These are phyloP conservation scores for Cinnamomum chago DNA, from an alignment of 164 flowering plant genomes.

Conservation along the genomic window DNA sequence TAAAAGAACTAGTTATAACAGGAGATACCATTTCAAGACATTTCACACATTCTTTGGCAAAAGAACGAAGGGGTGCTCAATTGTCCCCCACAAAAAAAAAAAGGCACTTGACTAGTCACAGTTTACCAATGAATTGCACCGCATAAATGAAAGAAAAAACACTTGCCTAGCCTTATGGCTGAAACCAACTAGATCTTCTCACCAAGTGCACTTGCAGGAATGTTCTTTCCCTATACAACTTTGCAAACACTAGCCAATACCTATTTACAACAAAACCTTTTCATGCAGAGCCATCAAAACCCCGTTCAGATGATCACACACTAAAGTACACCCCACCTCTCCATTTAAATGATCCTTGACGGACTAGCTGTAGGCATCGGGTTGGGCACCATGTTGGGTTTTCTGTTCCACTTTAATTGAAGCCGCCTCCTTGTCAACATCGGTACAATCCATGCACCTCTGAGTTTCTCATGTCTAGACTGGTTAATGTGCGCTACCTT, in stretches of 20 bases:
- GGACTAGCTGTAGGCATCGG: not conserved
- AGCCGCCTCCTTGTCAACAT: not conserved
- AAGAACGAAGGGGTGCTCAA: not conserved
- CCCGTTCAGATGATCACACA: not conserved
- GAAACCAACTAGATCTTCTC: not conserved
- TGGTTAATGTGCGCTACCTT: conserved; percentile 21
- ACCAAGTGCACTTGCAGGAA: not conserved
- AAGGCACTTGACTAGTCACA: not conserved
- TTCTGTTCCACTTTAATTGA: not conserved
- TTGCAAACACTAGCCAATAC: not conserved
- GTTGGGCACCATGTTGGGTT: not conserved
- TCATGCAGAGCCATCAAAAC: not conserved
- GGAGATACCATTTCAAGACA: not conserved
- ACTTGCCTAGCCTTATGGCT: not conserved
- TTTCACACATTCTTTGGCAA: not conserved
- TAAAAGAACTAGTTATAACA: too few species aligned
- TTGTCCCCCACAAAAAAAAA: not conserved
- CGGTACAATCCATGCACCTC: not conserved
- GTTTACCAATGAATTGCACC: not conserved
- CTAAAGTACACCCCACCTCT: not conserved
- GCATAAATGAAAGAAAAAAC: not conserved
- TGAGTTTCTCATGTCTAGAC: conserved; percentile 15
- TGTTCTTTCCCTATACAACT: conserved; percentile 5
- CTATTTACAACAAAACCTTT: conserved; percentile 8
- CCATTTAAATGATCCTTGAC: not conserved